phyloP scores from a whole-genome alignment of 139 green algal species.

The Chlorella sorokiniana region DNA sequence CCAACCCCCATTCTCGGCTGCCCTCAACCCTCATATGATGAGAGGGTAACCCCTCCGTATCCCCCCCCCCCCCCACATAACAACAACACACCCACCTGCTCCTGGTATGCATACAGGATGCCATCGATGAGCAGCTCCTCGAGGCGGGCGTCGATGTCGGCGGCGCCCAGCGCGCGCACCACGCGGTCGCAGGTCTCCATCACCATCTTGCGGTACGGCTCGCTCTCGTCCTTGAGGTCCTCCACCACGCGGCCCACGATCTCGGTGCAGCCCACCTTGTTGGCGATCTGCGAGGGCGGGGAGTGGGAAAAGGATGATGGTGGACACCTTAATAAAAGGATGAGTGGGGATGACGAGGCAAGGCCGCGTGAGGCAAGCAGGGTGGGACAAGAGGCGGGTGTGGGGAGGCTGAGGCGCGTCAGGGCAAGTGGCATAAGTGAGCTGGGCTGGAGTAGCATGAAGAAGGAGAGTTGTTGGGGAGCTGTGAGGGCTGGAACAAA shows the following conservation, averaged over 20 bases:
- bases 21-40: too few relatives aligned
- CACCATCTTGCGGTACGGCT: constrained; percentile 95
- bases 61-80: too few relatives aligned
- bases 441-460: too few relatives aligned
- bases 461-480: too few relatives aligned
- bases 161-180: constrained; percentile 83
- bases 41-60: too few relatives aligned
- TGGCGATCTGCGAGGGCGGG: neutral
- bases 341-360: too few relatives aligned
- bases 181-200: constrained; percentile 97
- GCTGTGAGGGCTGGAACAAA: too few relatives aligned
- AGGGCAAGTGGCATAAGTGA: neutral
- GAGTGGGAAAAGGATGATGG: neutral
- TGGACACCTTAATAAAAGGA: too few relatives aligned
- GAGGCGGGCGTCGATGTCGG: constrained; percentile 93
- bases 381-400: too few relatives aligned
- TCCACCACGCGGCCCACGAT: constrained; percentile 95
- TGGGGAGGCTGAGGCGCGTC: too few relatives aligned
- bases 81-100: constrained; percentile 71
- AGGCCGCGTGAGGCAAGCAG: too few relatives aligned
- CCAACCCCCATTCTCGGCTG: too few relatives aligned
- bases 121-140: constrained; percentile 99
- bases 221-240: constrained; percentile 98
- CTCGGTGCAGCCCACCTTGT: constrained; percentile 79
- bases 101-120: constrained; percentile 99